Evolutionary conservation across 2,329 filamentous ascomycete genomes (phyloP), one percentile per base, ranked within the genome.

Genomic region (Atkinsonella texensis): DNA sequence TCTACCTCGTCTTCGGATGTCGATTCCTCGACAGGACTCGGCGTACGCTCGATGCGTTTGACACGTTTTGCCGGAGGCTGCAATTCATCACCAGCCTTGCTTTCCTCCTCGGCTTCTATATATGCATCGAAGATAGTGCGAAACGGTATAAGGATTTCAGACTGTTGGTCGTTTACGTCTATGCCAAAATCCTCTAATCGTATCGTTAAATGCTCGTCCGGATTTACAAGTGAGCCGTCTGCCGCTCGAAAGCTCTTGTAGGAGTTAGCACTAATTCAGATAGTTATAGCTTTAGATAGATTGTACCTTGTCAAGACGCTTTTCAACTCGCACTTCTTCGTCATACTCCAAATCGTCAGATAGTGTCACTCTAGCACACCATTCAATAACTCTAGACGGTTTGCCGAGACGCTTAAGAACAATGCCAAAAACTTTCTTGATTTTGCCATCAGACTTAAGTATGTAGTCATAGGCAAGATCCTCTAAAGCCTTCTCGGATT

Each of bases 301-400:
- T 7, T n/a, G 10, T 15, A 39, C 35, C 35, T 39, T 39, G 7
- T 39, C 8, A 13, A 39, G 35, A 15, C 28, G 41, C 38, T 50
- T 43, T 38, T 50, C 48, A 33, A 38, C 40, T 44, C 48, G 48
- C 18, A 50, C 40, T 33, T 50, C 48, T 50, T 44, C 32, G n/a
- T 50, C 48, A 18, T 43, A 50, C 15, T 43, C 48, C n/a, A 38
- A 1, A 45, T 50, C 48, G 31, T 50, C 23, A 15, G 40, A 50
- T 12, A 18, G 41, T 32, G 41, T 50, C 3, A 28, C 40, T 43
- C 40, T 50, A 12, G 39, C 39, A 43, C 48, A 38, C 41, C 48
- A 50, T 43, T 42, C 39, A 18, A 32, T 33, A n/a, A 50, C 31
- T 45, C 39, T 45, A 15, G 48, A 50, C 20, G 48, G 31, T 43